Percentiles rank a stretch among this genome's conserved stretches.
Evolutionary conservation across 2,329 filamentous ascomycete species (phyloP).

Genomic region (Botrytis hyacinthi): DNA sequence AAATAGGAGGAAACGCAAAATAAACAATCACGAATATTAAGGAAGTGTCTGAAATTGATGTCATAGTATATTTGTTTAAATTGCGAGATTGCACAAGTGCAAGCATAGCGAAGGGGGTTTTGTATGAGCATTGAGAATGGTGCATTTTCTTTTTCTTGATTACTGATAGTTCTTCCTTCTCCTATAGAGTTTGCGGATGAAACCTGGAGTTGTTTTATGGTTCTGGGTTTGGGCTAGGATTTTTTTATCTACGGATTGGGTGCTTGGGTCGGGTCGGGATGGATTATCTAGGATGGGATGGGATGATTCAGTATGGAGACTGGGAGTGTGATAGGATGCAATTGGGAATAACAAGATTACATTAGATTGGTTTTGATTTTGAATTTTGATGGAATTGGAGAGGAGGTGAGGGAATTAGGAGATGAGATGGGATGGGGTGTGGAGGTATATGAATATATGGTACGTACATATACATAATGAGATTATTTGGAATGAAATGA

Average conservation of each 20-base stretch:
- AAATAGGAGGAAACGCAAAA: neutral
- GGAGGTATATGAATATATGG: neutral
- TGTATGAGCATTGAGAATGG: conserved; percentile 13
- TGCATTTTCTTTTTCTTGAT: neutral
- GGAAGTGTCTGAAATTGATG: neutral
- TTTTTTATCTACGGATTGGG: neutral
- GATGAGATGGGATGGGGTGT: neutral
- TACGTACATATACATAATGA: conserved; percentile 1
- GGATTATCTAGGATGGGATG: neutral
- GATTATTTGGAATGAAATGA: neutral
- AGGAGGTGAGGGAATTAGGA: neutral
- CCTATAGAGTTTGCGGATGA: neutral
- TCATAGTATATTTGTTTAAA: neutral
- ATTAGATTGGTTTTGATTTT: neutral
- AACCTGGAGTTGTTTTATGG: neutral
- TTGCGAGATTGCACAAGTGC: neutral
- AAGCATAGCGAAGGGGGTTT: conserved; percentile 8
- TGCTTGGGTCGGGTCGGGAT: neutral
- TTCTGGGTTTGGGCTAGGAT: neutral
- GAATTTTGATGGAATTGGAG: neutral
- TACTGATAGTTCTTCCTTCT: neutral
- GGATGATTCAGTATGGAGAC: neutral
- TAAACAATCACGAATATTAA: neutral
- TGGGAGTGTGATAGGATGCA: neutral
- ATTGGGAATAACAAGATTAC: neutral